Evolutionary conservation across 2,329 filamentous ascomycete genomes (phyloP), one percentile per base, ranked within the genome.

Genomic region (Penicillium digitatum): DNA sequence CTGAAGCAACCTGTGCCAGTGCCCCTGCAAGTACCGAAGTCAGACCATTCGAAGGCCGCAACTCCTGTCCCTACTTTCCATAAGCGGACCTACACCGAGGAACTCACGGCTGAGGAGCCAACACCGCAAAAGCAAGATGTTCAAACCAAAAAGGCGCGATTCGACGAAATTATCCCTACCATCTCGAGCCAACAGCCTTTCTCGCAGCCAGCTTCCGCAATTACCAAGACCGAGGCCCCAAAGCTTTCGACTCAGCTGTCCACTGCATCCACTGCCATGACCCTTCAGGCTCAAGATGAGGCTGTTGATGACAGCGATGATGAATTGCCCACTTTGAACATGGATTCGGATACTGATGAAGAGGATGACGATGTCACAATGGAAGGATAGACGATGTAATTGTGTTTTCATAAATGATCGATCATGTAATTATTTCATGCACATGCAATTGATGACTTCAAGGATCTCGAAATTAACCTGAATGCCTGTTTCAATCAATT

Each of bases 301-400:
- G 61, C 62, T 18, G 73, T 70, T 27, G 74, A 76, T 48, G 73
- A 74, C 31, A 78, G 74, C 55, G 78, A 77, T 55, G 78, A 78
- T 58, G 79, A 79, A 51, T 73, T 80, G 57, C 79, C 79, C 2
- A 72, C 75, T 29, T 67, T 81, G 38, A 74, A 78, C 55, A 63
- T 77, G n/a, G 76, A 76, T 18, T 62, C 75, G n/a, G 76, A 78
- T 59, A 76, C 76, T 4, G 75, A 76, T 45, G 74, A 77, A 31
- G 76, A 77, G 5, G 74, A 78, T 8, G 71, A 74, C 8, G 70
- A 70, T 61, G 56, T 64, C 22, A 55, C 50, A 8, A 70, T 68
- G 62, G 62, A 60, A 20, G 64, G 60, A 0, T 69, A 48, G 51
- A 54, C 14, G 52, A 26, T 55, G 27, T 51, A 44, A 53, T 48